phyloP scores from a whole-genome alignment of 1,139 yeast genomes.

The Scheffersomyces stambukii region DNA sequence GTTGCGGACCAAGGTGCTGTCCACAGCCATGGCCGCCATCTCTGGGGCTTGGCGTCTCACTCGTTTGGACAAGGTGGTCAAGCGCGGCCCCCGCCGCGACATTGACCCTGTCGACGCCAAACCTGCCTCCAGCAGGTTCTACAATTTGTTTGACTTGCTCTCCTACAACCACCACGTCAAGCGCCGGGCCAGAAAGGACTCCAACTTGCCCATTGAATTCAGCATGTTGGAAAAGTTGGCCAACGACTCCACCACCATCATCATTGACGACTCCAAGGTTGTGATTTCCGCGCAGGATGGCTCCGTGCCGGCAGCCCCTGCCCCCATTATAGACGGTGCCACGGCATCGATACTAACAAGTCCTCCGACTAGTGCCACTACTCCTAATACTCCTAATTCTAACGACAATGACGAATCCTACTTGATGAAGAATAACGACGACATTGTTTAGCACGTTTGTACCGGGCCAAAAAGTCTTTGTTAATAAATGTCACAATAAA shows the following conservation, averaged over 20 bases:
- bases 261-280: conserved; percentile 2
- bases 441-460: too few relatives aligned
- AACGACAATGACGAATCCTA: too few relatives aligned
- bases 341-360: conserved; percentile 1
- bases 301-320: conserved; percentile 1
- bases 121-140: conserved; percentile 1
- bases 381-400: too few relatives aligned
- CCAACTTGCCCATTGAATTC: conserved; percentile 35
- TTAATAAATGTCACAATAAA: too few relatives aligned
- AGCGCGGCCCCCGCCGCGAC: not conserved
- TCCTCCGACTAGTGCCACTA: too few relatives aligned
- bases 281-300: not conserved
- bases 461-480: too few relatives aligned
- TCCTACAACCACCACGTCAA: conserved; percentile 14
- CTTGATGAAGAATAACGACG: too few relatives aligned
- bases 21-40: conserved; percentile 1
- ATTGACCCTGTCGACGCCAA: conserved; percentile 2
- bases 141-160: conserved; percentile 5
- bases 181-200: conserved; percentile 52
- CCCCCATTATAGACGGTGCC: too few relatives aligned
- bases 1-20: conserved; percentile 11
- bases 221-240: conserved; percentile 9
- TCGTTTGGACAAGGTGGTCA: conserved; percentile 12
- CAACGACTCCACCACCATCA: conserved; percentile 4
- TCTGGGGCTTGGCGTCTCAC: conserved; percentile 8